Base-by-base conservation (phyloP, 305 asterid species). In the Fraxinus floribunda region DNA sequence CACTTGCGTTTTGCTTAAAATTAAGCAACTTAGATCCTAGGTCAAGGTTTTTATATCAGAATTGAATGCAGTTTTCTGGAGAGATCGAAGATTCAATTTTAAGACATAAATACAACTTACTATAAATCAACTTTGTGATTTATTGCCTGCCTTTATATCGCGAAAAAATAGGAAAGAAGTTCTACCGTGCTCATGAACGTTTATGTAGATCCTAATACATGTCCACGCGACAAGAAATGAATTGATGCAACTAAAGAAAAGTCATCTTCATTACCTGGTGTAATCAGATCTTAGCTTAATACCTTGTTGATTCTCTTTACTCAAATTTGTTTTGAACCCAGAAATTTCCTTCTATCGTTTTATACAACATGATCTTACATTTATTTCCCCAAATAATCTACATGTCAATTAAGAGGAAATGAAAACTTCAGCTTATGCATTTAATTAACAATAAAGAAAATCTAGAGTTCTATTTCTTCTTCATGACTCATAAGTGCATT, bases 261-360 rank as follows among this genome's bases (percentile, higher is more conserved):
- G 30, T 22, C 72, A 24, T 62, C 72, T 62, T 62, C 16, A 57
- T 62, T 62, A 22, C 34, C 72, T 22, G 15, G 32, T 62, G 62
- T 52, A 52, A 62, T 70, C 36, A 64, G 26, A n/a, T 72, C 30
- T 24, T 79, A 76, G 64, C 81, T 44, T n/a, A 62, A 38, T 52
- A 52, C 62, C 34, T 7, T 62, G 16, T 20, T 62, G 34, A 62
- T 24, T 62, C 26, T 15, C 72, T 24, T 62, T 1, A 18, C 64
- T 71, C 78, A 68, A 76, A 16, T 73, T 78, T 18, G 5, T 30
- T 32, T 38, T 36, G 26, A 22, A 8, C 72, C 68, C 62, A 3
- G 68, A 57, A 57, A 22, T 7, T 62, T 75, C 24, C 78, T 62
- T 71, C 46, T 57, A 41, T 10, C 24, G 22, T 15, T 41, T 66